Conservation (phyloP, 2,329 filamentous ascomycete species). For the Colletotrichum sp. region DNA sequence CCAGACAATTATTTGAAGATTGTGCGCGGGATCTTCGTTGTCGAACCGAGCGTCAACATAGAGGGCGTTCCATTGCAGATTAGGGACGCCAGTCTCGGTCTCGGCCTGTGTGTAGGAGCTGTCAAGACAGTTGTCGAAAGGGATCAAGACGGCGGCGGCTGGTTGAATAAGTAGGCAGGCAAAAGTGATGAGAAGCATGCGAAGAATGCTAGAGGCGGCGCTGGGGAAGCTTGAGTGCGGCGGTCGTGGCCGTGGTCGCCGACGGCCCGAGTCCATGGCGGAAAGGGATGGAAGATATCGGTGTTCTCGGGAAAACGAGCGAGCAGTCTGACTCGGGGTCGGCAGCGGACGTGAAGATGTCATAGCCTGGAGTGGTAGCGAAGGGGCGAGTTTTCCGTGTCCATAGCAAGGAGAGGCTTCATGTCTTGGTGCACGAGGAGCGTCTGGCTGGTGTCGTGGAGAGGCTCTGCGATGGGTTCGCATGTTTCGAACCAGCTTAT, state of each 20-base stretch:
- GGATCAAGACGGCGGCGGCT: slow-evolving; percentile 68
- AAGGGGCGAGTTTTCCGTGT: slow-evolving; percentile 18
- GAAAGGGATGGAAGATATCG: not conserved
- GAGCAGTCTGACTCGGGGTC: not conserved
- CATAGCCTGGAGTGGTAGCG: slow-evolving; percentile 17
- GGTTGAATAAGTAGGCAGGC: slow-evolving; percentile 44
- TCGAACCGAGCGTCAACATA: slow-evolving; percentile 79
- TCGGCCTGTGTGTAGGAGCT: slow-evolving; percentile 58
- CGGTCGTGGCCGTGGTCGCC: not conserved
- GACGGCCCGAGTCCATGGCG: not conserved
- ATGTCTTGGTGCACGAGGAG: slow-evolving; percentile 13
- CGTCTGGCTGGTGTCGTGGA: not conserved
- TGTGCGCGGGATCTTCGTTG: slow-evolving; percentile 61
- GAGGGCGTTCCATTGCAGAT: slow-evolving; percentile 81
- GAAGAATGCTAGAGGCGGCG: not conserved
- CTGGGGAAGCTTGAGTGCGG: not conserved
- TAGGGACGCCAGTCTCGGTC: slow-evolving; percentile 30
- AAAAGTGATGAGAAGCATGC: slow-evolving; percentile 41
- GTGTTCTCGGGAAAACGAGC: not conserved
- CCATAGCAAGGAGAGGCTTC: not conserved
- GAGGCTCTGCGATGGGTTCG: slow-evolving; percentile 13
- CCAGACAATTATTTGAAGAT: slow-evolving; percentile 80
- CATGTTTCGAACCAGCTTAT: slow-evolving; percentile 10
- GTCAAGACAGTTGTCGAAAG: slow-evolving; percentile 84
- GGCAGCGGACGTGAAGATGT: slow-evolving; percentile 11